Evolutionary conservation across 2,329 filamentous ascomycete genomes (phyloP), one percentile per base, ranked within the genome.

Genomic region (Elsinoe ampelina): DNA sequence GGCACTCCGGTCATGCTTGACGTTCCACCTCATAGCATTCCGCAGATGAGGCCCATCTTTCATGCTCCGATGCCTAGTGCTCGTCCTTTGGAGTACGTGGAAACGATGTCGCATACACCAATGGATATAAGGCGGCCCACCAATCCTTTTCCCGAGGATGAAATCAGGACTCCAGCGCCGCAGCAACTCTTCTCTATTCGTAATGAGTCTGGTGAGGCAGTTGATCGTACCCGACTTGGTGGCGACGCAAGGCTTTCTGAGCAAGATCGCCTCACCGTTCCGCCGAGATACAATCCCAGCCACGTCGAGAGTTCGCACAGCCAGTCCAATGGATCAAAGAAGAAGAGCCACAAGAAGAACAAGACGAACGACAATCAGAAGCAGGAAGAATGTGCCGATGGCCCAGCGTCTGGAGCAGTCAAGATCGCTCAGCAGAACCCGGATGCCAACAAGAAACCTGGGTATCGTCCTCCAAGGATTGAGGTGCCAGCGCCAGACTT

Each of bases 101-200:
- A 30, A 30, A 30, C n/a, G 26, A 34, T n/a, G 12, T n/a, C 15
- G 8, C 32, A 36, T 8, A 11, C 6, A 3, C 7, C 26, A n/a
- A 10, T 13, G 17, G 48, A 52, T 7, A 5, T 36, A 19, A 34
- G 52, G 5, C 52, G 52, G 8, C 22, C 36, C n/a, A 55, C 52
- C 5, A 55, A 55, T 20, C 52, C 52, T 11, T 55, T 55, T 20
- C 52, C 52, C 26, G 52, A 55, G 38, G 52, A 55, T 34, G 52
- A 55, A 11, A 10, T 36, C 17, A 34, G 19, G 7, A 17, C 32
- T 34, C 19, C 20, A 26, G 17, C 19, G 19, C 20, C 20, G 20
- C 15, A 34, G 26, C 32, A 52, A 15, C 26, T 11, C 13, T 39
- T 36, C 19, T 36, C 48, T 35, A 52, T 52, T 17, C 36, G 34